Evolutionary conservation across 176 grass and related monocot genomes (phyloP), one percentile per base, ranked within the genome.

Genomic region (Pharus latifolius): DNA sequence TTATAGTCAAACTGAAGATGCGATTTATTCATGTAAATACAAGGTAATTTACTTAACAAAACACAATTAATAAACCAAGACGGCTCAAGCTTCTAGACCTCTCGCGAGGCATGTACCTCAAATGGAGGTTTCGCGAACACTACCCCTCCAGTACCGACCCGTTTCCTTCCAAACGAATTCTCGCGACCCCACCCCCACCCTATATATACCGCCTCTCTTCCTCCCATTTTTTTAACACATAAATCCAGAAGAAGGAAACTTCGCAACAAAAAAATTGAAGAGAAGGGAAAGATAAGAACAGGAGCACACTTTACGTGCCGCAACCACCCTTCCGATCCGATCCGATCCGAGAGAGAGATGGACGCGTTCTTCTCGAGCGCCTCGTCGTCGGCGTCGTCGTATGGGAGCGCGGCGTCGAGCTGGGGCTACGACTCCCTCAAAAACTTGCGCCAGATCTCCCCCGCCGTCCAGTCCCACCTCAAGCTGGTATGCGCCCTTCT

Each of bases 401-500:
- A 72, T 47, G 56, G n/a, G n/a, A n/a, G 67, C 47, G 45, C 26
- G 27, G 79, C 68, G 41, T 22, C 35, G 0, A 5, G 46, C 0
- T 89, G 83, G 83, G 61, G 58, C 43, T 54, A 79, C 62, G 80
- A 92, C 56, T 84, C 93, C 26, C 65, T 92, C 4, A 96, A 96
- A 77, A 90, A 92, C 73, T 6, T 96, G 63, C 49, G 86, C 52
- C 64, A 85, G 69, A 96, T 96, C 63, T 87, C 77, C 15, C 86
- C 93, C 43, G 54, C 29, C 75, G 93, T 92, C 26, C 89, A 92
- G 63, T 82, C 61, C 52, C 93, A 96, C 75, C 85, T 96, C 60
- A 96, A 90, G 84, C 60, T 92, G 77, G 93, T 96, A 82, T 47
- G 59, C 3, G 7, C 9, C 12, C 9, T n/a, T 31, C 11, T 13